Conservation (phyloP, 2,329 filamentous ascomycete genomes). For the Ambrosiella cleistominuta region DNA sequence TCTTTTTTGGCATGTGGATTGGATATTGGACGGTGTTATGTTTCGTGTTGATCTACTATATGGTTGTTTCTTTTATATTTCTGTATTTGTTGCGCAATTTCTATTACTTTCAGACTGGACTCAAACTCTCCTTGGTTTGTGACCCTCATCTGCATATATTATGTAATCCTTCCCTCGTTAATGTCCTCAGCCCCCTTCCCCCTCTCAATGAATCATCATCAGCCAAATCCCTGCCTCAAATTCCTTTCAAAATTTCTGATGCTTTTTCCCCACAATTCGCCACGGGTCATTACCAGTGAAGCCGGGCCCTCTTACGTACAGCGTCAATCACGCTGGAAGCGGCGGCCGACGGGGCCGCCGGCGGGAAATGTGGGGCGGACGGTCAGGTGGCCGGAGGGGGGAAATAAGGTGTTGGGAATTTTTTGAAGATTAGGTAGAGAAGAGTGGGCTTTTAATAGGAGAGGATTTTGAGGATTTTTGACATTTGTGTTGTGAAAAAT, state of each 20-base stretch:
- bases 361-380: not conserved
- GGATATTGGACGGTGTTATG: not conserved
- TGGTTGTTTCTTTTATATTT: slow-evolving; percentile 4
- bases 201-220: too few relatives aligned
- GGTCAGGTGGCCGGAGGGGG: not conserved
- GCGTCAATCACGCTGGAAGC: not conserved
- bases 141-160: too few relatives aligned
- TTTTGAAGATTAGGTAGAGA: too few relatives aligned
- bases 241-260: not conserved
- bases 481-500: too few relatives aligned
- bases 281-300: not conserved
- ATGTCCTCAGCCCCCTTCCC: too few relatives aligned
- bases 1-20: not conserved
- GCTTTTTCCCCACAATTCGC: not conserved
- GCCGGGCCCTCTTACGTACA: not conserved
- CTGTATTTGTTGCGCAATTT: not conserved
- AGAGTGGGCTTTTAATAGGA: too few relatives aligned
- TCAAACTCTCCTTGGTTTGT: too few relatives aligned
- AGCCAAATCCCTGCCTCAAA: not conserved
- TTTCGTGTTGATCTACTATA: not conserved
- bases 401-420: not conserved
- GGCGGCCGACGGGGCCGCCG: slow-evolving; percentile 5
- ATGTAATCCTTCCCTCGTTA: too few relatives aligned
- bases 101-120: not conserved
- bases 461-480: too few relatives aligned